These are phyloP conservation scores for Diatrype stigma DNA, from an alignment of 2,329 filamentous ascomycete species.

Conservation along the genomic window DNA sequence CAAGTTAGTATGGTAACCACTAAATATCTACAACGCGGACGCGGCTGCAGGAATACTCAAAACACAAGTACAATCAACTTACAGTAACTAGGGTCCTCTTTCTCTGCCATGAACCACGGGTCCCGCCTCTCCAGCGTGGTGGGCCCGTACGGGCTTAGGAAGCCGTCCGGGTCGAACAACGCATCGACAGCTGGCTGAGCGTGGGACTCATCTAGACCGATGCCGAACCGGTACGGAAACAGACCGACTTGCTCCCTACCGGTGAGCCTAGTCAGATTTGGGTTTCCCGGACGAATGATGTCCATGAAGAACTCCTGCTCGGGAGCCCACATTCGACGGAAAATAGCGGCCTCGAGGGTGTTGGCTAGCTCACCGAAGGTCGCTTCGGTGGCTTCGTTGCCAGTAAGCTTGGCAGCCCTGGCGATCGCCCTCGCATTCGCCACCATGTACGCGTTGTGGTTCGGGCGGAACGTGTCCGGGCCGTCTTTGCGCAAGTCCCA, in stretches of 20 bases:
- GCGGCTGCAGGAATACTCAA: neutral
- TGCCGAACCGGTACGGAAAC: conserved; percentile 38
- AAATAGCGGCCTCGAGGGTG: conserved; percentile 30
- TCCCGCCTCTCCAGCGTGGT: conserved; percentile 38
- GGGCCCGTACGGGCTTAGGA: conserved; percentile 35
- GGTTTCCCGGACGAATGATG: conserved; percentile 32
- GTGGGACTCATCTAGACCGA: conserved; percentile 29
- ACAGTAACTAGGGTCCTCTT: conserved; percentile 25
- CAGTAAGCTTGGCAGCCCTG: conserved; percentile 29
- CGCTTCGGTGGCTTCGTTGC: conserved; percentile 23
- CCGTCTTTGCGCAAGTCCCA: conserved; percentile 30
- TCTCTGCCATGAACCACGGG: conserved; percentile 33
- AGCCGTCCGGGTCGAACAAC: conserved; percentile 31
- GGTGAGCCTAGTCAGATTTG: conserved; percentile 28
- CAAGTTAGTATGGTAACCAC: conserved; percentile 4
- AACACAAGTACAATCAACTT: neutral
- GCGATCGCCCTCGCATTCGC: conserved; percentile 37
- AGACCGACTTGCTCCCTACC: conserved; percentile 38
- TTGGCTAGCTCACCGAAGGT: conserved; percentile 31
- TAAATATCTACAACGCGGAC: no score
- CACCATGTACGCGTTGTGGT: conserved; percentile 40
- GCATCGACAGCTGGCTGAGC: conserved; percentile 29
- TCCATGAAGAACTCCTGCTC: conserved; percentile 36
- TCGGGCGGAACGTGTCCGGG: conserved; percentile 38
- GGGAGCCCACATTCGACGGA: conserved; percentile 33